Percentiles rank a stretch among this genome's conserved stretches.
Conservation (phyloP, 768 basidiomycete species). For the Agaricus subrufescens region DNA sequence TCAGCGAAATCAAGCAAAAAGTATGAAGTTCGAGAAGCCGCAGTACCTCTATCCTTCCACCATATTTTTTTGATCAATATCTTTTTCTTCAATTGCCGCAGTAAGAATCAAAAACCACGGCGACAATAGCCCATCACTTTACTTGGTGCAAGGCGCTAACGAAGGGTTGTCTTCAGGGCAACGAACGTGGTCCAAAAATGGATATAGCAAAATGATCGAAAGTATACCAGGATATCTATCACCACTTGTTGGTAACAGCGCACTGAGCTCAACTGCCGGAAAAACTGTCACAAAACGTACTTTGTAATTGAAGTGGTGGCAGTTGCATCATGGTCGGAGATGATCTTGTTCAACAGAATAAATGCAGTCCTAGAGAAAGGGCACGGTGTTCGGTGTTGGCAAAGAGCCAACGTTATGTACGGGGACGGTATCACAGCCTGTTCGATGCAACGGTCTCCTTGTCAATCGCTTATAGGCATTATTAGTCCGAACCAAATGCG, state of each 20-base stretch:
- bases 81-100: neutral
- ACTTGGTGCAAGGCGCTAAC: conserved; percentile 31
- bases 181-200: conserved; percentile 15
- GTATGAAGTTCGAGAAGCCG: conserved; percentile 31
- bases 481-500: no score
- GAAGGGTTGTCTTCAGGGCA: conserved; percentile 24
- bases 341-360: conserved; percentile 28
- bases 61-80: conserved; percentile 9
- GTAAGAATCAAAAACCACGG: conserved; percentile 23
- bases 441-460: conserved; percentile 1
- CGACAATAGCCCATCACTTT: conserved; percentile 37
- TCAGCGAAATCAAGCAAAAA: conserved; percentile 12
- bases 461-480: neutral
- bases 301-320: conserved; percentile 37
- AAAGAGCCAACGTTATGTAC: conserved; percentile 1
- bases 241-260: conserved; percentile 20
- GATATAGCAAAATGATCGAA: conserved; percentile 8
- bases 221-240: conserved; percentile 26
- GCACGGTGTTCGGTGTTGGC: conserved; percentile 9
- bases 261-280: no score
- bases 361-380: conserved; percentile 38
- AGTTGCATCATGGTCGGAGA: conserved; percentile 27
- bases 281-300: conserved; percentile 18
- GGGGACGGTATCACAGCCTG: neutral
- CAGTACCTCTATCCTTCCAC: conserved; percentile 35